Conservation (phyloP, 169 alveolate species). For the Cryptosporidium andersoni region DNA sequence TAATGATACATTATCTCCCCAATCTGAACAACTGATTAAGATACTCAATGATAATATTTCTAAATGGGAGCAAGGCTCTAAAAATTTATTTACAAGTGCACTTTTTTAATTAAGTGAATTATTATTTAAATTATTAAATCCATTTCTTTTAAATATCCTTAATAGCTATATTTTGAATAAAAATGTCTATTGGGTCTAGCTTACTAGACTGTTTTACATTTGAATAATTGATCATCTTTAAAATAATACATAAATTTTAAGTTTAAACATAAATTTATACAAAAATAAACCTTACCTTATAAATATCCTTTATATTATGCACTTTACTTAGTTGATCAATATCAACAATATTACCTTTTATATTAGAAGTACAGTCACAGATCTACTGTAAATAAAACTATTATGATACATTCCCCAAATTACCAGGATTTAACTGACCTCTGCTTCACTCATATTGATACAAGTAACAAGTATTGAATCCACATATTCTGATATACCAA, state of each 20-base stretch:
- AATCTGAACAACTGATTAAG: conserved; percentile 34
- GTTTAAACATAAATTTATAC: background rate
- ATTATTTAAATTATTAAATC: background rate
- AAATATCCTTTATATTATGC: conserved; percentile 24
- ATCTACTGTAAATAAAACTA: conserved; percentile 1
- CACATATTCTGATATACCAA: conserved; percentile 39
- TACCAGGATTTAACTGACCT: conserved; percentile 1
- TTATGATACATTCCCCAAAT: background rate
- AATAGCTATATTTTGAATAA: conserved; percentile 15
- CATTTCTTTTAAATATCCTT: conserved; percentile 22
- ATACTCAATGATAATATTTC: conserved; percentile 47
- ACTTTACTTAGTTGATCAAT: conserved; percentile 15
- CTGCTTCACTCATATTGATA: conserved; percentile 10
- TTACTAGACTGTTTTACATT: background rate
- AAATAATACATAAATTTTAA: background rate
- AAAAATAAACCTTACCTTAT: conserved; percentile 4
- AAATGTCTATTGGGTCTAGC: conserved; percentile 1
- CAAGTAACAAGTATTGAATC: conserved; percentile 16
- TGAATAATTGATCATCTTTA: conserved; percentile 32
- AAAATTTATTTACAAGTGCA: conserved; percentile 56
- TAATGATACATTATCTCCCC: conserved; percentile 11
- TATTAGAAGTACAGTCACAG: background rate
- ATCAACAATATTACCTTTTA: conserved; percentile 16
- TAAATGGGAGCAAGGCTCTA: conserved; percentile 63
- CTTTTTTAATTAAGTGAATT: conserved; percentile 3